A percentile compares a stretch with the other conserved stretches of the same genome.
Conservation (phyloP, 306 rosid species). For the Rosa persica region DNA sequence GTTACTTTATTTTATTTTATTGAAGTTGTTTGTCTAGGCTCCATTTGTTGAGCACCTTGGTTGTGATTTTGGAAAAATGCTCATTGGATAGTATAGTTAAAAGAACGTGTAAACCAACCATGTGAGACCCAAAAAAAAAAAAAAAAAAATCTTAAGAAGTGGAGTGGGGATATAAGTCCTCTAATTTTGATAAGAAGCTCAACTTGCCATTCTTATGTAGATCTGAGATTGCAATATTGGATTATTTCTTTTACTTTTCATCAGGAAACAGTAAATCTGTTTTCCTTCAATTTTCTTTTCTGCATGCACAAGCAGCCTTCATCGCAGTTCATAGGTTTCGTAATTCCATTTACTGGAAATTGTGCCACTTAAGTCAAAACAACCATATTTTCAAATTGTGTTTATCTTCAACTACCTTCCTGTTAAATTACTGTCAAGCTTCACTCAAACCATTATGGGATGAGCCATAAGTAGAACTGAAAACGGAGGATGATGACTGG, state of each 20-base stretch:
- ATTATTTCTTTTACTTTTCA: not conserved
- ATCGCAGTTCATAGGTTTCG: not conserved
- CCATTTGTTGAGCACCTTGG: not conserved
- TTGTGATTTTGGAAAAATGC: not conserved
- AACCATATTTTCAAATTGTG: not conserved
- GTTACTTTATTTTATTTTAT: not conserved
- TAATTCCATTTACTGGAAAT: not conserved
- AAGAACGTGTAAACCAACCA: not conserved
- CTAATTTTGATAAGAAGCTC: not conserved
- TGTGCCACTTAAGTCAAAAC: not conserved
- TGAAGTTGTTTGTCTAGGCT: not conserved
- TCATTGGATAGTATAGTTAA: not conserved
- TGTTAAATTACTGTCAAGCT: not conserved
- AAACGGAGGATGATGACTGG: not conserved
- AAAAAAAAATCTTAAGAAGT: not conserved
- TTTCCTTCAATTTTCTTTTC: not conserved
- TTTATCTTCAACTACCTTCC: not conserved
- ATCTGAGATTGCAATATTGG: too few relatives aligned
- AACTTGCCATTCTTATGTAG: not conserved
- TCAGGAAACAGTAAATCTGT: not conserved
- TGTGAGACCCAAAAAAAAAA: not conserved
- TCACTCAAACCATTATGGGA: not conserved
- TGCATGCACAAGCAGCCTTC: not conserved
- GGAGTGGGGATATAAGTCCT: slow-evolving; percentile 2
- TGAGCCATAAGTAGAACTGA: not conserved